A percentile compares a stretch with the other conserved stretches of the same genome.
phyloP scores from a whole-genome alignment of 2,329 filamentous ascomycete species.

The Penicillium aurantiogriseum region DNA sequence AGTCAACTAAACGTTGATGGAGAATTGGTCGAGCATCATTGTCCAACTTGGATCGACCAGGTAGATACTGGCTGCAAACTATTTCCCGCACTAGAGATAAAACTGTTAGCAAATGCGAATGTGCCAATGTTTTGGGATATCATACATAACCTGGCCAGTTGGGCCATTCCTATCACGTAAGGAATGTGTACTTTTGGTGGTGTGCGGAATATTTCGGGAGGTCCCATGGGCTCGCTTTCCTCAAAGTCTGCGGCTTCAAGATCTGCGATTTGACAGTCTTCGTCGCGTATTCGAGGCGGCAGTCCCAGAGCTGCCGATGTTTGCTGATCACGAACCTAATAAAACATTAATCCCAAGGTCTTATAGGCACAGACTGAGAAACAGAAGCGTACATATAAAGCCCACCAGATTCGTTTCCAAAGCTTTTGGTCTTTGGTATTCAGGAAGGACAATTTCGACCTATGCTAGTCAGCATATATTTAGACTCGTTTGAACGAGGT shows the following conservation, averaged over 20 bases:
- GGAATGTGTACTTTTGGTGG: slow-evolving; percentile 35
- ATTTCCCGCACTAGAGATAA: slow-evolving; percentile 33
- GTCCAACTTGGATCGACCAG: slow-evolving; percentile 24
- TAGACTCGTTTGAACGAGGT: background rate
- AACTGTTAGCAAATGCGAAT: background rate
- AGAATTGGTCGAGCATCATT: slow-evolving; percentile 24
- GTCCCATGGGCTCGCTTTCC: slow-evolving; percentile 29
- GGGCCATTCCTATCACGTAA: slow-evolving; percentile 41
- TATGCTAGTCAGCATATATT: slow-evolving; percentile 11
- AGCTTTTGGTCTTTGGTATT: slow-evolving; percentile 37
- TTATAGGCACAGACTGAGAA: background rate
- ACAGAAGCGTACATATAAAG: slow-evolving; percentile 45
- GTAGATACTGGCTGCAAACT: slow-evolving; percentile 40
- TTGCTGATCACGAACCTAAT: slow-evolving; percentile 49
- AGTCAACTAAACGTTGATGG: slow-evolving; percentile 37
- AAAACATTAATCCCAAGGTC: background rate
- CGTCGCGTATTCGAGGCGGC: slow-evolving; percentile 49
- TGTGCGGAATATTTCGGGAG: slow-evolving; percentile 29
- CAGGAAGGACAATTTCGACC: slow-evolving; percentile 33
- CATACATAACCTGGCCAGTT: slow-evolving; percentile 39
- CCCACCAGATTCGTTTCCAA: slow-evolving; percentile 55
- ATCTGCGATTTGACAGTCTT: slow-evolving; percentile 50
- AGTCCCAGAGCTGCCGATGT: slow-evolving; percentile 47
- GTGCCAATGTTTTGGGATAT: background rate
- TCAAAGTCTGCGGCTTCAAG: slow-evolving; percentile 41